Evolutionary conservation across 768 basidiomycete genomes (phyloP).

Genomic region (Tylopilus sp.): DNA sequence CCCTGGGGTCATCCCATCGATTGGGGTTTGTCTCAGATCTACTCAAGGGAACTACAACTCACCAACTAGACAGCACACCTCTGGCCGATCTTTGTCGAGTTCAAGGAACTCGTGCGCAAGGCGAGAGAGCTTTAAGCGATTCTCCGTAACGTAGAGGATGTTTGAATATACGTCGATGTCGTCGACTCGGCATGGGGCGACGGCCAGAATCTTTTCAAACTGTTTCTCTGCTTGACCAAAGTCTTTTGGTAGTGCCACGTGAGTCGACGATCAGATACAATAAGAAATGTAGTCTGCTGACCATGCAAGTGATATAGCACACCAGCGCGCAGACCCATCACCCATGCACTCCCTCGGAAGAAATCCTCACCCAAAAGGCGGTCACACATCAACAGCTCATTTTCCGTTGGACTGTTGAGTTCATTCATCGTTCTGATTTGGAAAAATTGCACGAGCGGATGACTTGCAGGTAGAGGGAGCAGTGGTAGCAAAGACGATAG

Average conservation of each 20-base stretch:
- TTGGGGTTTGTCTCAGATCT: not conserved
- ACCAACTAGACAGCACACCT: conserved; percentile 96
- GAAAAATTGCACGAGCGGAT: conserved; percentile 66
- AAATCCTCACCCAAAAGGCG: conserved; percentile 64
- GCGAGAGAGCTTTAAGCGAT: conserved; percentile 80
- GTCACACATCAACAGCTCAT: conserved; percentile 78
- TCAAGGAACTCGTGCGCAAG: conserved; percentile 89
- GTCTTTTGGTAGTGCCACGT: conserved; percentile 46
- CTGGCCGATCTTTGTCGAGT: conserved; percentile 90
- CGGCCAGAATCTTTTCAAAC: conserved; percentile 75
- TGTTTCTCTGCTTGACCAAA: conserved; percentile 81
- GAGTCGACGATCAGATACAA: conserved; percentile 1
- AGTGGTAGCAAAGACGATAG: conserved; percentile 42
- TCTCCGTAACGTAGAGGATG: conserved; percentile 93
- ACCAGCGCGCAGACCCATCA: conserved; percentile 83
- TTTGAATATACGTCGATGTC: conserved; percentile 96
- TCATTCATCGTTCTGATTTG: conserved; percentile 88
- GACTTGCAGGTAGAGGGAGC: conserved; percentile 47
- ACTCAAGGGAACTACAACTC: conserved; percentile 22
- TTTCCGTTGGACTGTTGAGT: conserved; percentile 84
- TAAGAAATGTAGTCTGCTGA: conserved; percentile 34
- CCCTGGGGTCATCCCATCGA: conserved; percentile 45
- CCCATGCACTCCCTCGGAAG: conserved; percentile 81
- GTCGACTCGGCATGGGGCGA: conserved; percentile 89
- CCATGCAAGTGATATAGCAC: conserved; percentile 90